A percentile compares a stretch with the other conserved stretches of the same genome.
These are phyloP conservation scores for Acanthamoeba rhysodes DNA, from an alignment of 208 protist genomes.

Conservation along the genomic window DNA sequence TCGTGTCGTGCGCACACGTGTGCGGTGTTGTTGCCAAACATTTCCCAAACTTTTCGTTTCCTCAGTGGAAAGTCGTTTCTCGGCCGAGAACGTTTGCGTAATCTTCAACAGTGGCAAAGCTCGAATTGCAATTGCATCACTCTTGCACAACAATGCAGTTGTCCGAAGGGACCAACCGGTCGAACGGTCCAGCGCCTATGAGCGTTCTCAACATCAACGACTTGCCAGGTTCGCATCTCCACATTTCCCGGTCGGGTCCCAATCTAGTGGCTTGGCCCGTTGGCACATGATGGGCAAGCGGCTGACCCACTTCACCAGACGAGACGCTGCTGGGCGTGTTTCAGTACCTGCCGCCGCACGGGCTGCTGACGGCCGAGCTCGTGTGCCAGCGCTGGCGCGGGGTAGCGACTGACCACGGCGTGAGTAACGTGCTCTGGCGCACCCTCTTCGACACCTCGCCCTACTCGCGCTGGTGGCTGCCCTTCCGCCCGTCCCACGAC, in stretches of 20 bases:
- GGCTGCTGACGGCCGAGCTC: slow-evolving; percentile 37
- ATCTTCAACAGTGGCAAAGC: too few species aligned
- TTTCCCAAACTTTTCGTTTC: too few species aligned
- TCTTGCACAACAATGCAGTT: background rate
- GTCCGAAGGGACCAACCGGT: too few species aligned
- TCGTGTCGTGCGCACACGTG: too few species aligned
- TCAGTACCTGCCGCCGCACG: background rate
- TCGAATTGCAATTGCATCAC: background rate
- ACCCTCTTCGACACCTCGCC: background rate
- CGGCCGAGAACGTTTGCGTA: too few species aligned
- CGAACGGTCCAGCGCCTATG: background rate
- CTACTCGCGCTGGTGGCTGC: slow-evolving; percentile 30
- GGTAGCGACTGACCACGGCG: background rate
- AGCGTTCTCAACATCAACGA: background rate
- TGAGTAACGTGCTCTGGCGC: background rate
- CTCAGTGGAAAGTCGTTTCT: too few species aligned
- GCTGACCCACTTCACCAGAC: background rate
- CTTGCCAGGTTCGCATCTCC: background rate
- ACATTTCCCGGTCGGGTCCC: too few species aligned
- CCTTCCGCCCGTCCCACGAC: slow-evolving; percentile 7
- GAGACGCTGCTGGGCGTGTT: slow-evolving; percentile 4
- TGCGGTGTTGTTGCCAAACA: too few species aligned
- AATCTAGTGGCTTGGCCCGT: background rate
- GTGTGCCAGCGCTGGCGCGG: slow-evolving; percentile 57
- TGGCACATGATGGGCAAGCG: background rate